Evolutionary conservation across 192 early-diverging fungal genomes (phyloP).

Genomic region (Coemansia sp.): DNA sequence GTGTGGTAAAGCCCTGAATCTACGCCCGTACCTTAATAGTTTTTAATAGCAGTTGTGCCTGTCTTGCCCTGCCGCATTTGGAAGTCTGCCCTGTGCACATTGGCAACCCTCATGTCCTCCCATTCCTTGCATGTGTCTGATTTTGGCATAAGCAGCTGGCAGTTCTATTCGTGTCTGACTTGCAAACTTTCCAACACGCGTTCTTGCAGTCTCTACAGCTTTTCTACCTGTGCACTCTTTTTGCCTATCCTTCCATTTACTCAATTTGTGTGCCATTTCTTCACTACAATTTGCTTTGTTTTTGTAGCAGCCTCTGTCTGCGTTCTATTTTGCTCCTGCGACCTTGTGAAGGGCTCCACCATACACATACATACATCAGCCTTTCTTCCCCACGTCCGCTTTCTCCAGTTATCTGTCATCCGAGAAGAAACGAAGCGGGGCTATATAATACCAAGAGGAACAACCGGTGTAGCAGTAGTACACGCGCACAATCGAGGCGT

Average conservation of each 20-base stretch:
- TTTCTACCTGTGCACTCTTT: neutral
- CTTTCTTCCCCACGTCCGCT: neutral
- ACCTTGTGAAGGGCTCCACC: neutral
- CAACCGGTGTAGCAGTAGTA: neutral
- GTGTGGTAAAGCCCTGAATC: neutral
- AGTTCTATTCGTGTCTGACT: neutral
- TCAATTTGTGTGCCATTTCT: neutral
- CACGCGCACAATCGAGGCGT: constrained; percentile 1
- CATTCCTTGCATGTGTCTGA: neutral
- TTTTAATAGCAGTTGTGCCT: neutral
- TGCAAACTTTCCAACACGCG: neutral
- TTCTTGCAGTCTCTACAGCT: neutral
- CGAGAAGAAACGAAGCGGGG: neutral
- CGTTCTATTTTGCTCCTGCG: neutral
- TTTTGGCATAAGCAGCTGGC: neutral
- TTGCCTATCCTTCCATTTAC: neutral
- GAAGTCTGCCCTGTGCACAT: neutral
- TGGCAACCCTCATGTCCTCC: neutral
- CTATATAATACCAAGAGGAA: neutral
- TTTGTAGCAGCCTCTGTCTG: neutral
- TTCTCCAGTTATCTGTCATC: neutral
- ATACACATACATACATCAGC: neutral
- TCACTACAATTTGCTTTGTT: neutral
- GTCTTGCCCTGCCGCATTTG: neutral
- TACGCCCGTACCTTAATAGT: neutral